Evolutionary conservation across 176 grass and related monocot genomes (phyloP), one percentile per base, ranked within the genome.

Genomic region (Oryza punctata): DNA sequence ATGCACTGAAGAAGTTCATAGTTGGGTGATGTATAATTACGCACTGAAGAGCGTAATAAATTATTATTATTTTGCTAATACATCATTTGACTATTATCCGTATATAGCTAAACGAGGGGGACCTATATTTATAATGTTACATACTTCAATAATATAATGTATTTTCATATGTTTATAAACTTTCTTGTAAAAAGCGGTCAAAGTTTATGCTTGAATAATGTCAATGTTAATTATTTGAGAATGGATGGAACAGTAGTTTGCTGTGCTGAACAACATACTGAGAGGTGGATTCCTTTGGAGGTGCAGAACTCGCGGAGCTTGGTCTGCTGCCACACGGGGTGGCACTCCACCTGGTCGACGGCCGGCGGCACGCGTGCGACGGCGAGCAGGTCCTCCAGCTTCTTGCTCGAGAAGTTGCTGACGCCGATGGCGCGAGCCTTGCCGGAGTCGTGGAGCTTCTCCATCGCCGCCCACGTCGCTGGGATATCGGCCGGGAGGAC

Each of bases 401-500:
- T 93, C 72, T 90, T 90, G 66, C 30, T 75, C 12, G 88, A 81
- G 40, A 93, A 93, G 77, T 93, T 93, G 21, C 84, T 90, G 9
- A 90, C 91, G 44, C 91, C 91, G 6, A 93, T 93, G 1, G 85
- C 85, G 14, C 78, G 84, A 41, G 85, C 77, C 41, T 90, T 93
- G 33, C 91, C 85, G 21, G 77, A 82, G 33, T 65, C 37, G 0
- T 88, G 85, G 29, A 90, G 7, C 66, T 85, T 90, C 71, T 93
- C 91, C 91, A 93, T 90, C 1, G 41, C 89, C 9, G 63, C 81
- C 92, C 89, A 94, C 11, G 92, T 94, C 82, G 82, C 73, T 5
- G 73, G 82, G 33, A 85, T 85, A 3, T 85, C 82, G 7, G 84
- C 38, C 16, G 84, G 76, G 21, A 86, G 25, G 4, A 86, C 49